Base-by-base conservation (phyloP, 2,329 filamentous ascomycete genomes). In the Penicillium sp. region DNA sequence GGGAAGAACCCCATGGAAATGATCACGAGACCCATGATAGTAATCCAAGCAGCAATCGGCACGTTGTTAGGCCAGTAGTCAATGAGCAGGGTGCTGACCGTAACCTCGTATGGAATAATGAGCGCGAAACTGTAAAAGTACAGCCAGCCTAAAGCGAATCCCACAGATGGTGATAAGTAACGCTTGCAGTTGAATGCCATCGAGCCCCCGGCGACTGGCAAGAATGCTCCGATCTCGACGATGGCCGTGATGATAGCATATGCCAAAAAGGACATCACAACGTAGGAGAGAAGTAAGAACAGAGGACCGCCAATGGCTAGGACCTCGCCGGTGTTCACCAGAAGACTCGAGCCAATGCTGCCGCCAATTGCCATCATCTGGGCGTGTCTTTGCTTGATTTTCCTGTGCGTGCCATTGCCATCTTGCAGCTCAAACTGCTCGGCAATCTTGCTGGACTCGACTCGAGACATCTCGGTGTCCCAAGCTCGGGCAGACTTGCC, bases 61-160 rank as follows among this genome's bases (percentile, higher is more conserved):
- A 78, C 70, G 28, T 64, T 63, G 9, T 71, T 66, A 7, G 71
- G 63, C 85, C 85, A 88, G 66, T 83, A 87, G 59, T 82, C 72
- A 59, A 88, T 84, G 35, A 88, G 76, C 16, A 87, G 79, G 43
- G 81, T 80, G n/a, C 84, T 83, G 8, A 85, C 85, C 0, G 82
- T 83, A 59, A 88, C 84, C 70, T 88, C 85, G 58, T 82, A 79
- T 49, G 74, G 77, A 0, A 79, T 71, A 28, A 77, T 66, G 24
- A 80, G 77, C 0, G 75, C 73, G 47, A 72, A 63, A 1, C 71
- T 71, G 52, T 78, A 79, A 77, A 76, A 79, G 63, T 79, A 78
- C 3, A 74, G 63, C 43, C 74, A 76, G 20, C 74, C 74, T 59
- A 74, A 70, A 21, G 73, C 68, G 49, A 76, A 75, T 1, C 71